Evolutionary conservation across 352 stramenopile species (phyloP), one percentile per base, ranked within the genome.

Genomic region (Pythium dissimile): DNA sequence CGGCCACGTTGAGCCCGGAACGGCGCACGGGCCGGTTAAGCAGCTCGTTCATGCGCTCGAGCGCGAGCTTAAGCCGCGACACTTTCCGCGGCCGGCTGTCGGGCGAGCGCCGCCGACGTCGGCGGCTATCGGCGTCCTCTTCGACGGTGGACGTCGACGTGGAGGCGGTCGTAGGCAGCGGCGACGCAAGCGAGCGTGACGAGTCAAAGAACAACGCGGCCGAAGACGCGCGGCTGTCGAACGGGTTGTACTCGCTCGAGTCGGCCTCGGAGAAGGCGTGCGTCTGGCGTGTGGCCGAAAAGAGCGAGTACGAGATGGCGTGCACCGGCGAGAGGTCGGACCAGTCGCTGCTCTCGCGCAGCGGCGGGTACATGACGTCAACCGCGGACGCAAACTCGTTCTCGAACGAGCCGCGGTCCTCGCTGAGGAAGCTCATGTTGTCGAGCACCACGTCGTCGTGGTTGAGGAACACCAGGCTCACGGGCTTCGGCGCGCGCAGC

Each of bases 381-480:
- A 18, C 11, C n/a, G 30, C 60, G 31, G 57, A 54, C 2, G 47
- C 48, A 32, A 77, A 67, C 31, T 82, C 72, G 41, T 80, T 71
- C 11, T 72, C 55, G 32, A 75, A 69, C 34, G 68, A 77, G 31
- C 57, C 58, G 30, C 66, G 60, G 30, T 72, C 69, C 34, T 69
- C 59, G 48, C 70, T 79, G 53, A 72, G 54, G 35, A 82, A 77
- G 47, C 66, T 75, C 39, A 70, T 59, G 37, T 60, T 80, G 41
- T 67, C 47, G 28, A 78, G 54, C 23, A 79, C 41, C 35, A 82
- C 64, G 24, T 80, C 66, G 32, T 82, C 73, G 31, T 68, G 60
- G 59, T 85, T 86, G n/a, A 88, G 51, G 59, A 92, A 92, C 48
- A 92, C 79, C 44, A 92, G 75, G 43, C 79, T 89, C 64, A 92